These are phyloP conservation scores for Penicillium roqueforti DNA, from an alignment of 495 filamentous ascomycete species.

Conservation along the genomic window DNA sequence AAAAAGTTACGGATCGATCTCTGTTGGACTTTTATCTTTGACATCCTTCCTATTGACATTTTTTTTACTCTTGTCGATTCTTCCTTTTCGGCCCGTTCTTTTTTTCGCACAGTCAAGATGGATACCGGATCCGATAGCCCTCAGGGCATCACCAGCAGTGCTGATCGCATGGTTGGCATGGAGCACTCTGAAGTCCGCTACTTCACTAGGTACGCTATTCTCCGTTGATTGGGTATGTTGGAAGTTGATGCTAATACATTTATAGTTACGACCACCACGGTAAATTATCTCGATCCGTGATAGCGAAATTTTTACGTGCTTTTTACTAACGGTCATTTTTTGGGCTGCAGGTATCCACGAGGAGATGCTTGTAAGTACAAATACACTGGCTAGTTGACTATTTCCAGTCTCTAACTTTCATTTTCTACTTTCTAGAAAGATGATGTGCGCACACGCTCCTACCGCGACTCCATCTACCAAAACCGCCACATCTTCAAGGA, in stretches of 20 bases:
- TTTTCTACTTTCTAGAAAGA: constrained; percentile 66
- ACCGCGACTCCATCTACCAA: constrained; percentile 94
- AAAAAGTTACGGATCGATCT: constrained; percentile 27
- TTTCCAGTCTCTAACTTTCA: constrained; percentile 2
- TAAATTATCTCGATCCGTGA: constrained; percentile 34
- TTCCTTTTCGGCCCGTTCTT: constrained; percentile 4
- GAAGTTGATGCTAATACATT: constrained; percentile 28
- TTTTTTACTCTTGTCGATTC: constrained; percentile 5
- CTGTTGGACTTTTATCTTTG: constrained; percentile 19
- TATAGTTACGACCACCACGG: constrained; percentile 92
- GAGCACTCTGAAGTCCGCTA: constrained; percentile 92
- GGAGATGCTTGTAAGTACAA: constrained; percentile 85
- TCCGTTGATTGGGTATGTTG: not conserved
- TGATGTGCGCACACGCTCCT: constrained; percentile 91
- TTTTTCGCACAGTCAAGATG: constrained; percentile 24
- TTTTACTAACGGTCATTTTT: constrained; percentile 15
- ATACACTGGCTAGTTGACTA: constrained; percentile 2
- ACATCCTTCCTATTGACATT: constrained; percentile 10
- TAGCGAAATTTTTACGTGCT: not conserved
- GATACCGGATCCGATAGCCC: constrained; percentile 23
- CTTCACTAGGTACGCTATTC: constrained; percentile 73
- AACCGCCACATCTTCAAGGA: constrained; percentile 96
- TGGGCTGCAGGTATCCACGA: constrained; percentile 79
- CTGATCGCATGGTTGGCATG: constrained; percentile 55
- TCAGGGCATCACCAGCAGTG: constrained; percentile 39